Conservation (phyloP, 176 grass and related monocot species). For the Guadua angustifolia region DNA sequence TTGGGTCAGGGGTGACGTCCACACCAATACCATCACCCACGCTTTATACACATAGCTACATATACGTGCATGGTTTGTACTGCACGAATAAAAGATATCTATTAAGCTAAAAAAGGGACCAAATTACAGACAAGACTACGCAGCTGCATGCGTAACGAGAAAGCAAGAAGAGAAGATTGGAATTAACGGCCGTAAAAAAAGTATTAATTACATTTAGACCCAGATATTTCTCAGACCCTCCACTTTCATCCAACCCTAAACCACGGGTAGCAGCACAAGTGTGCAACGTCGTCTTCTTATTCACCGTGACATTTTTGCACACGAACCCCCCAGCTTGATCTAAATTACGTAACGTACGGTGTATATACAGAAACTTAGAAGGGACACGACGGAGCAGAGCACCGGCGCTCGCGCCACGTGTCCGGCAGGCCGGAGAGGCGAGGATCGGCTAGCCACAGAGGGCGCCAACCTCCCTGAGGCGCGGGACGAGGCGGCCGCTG, state of each 20-base stretch:
- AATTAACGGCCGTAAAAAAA: not conserved
- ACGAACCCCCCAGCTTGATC: not conserved
- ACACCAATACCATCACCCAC: no score
- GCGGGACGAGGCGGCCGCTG: conserved; percentile 50
- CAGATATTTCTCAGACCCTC: conserved; percentile 24
- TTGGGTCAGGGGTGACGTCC: no score
- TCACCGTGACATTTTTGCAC: not conserved
- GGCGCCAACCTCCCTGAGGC: conserved; percentile 45
- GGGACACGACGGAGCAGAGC: not conserved
- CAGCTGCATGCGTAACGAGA: not conserved
- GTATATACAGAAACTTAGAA: conserved; percentile 15
- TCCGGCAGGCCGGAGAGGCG: not conserved
- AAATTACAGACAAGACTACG: not conserved
- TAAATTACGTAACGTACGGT: conserved; percentile 21
- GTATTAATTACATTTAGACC: conserved; percentile 53
- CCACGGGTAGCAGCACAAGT: no score
- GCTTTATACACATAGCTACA: no score
- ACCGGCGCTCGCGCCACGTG: not conserved
- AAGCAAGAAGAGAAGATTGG: not conserved
- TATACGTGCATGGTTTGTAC: not conserved
- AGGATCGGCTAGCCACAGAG: conserved; percentile 9
- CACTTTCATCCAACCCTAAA: not conserved
- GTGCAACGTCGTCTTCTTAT: not conserved
- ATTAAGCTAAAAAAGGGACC: not conserved
- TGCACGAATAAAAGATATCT: not conserved